phyloP scores from a whole-genome alignment of 192 early-diverging fungal species.

The Geosiphon pyriformis region DNA sequence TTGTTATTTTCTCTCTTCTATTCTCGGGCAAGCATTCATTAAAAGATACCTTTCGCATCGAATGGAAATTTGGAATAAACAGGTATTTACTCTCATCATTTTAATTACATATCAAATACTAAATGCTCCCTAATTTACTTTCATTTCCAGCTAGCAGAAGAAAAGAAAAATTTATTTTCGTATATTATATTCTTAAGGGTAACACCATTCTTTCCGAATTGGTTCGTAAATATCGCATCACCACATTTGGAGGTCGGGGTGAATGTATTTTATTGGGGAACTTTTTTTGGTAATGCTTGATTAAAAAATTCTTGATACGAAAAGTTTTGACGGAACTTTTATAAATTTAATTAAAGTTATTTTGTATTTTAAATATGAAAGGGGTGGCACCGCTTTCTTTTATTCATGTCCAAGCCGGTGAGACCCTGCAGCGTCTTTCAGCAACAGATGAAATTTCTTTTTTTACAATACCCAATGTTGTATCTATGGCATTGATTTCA shows the following conservation, averaged over 20 bases:
- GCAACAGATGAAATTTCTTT: conserved; percentile 36
- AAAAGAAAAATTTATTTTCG: conserved; percentile 14
- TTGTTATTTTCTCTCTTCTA: conserved; percentile 49
- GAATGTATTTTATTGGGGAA: conserved; percentile 30
- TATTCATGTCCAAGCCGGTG: conserved; percentile 39
- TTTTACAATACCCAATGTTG: conserved; percentile 35
- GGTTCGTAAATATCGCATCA: conserved; percentile 43
- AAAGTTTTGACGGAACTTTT: not conserved
- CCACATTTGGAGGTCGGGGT: conserved; percentile 34
- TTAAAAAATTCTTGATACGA: not conserved
- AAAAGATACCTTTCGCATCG: conserved; percentile 41
- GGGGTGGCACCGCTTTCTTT: conserved; percentile 36
- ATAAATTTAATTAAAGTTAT: not conserved
- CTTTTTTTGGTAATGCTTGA: conserved; percentile 3
- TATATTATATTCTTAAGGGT: conserved; percentile 21
- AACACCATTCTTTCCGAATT: conserved; percentile 31
- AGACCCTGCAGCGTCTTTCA: conserved; percentile 33
- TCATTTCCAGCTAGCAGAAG: conserved; percentile 1
- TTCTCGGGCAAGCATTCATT: conserved; percentile 40
- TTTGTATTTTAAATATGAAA: conserved; percentile 10
- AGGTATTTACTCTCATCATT: conserved; percentile 27
- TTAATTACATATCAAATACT: not conserved
- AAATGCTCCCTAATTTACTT: not conserved
- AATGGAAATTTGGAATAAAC: conserved; percentile 43
- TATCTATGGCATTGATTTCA: conserved; percentile 18